Percentiles rank a stretch among this genome's conserved stretches.
Evolutionary conservation across 1,139 yeast species (phyloP).

Genomic region (Pneumocystis oryctolagi): DNA sequence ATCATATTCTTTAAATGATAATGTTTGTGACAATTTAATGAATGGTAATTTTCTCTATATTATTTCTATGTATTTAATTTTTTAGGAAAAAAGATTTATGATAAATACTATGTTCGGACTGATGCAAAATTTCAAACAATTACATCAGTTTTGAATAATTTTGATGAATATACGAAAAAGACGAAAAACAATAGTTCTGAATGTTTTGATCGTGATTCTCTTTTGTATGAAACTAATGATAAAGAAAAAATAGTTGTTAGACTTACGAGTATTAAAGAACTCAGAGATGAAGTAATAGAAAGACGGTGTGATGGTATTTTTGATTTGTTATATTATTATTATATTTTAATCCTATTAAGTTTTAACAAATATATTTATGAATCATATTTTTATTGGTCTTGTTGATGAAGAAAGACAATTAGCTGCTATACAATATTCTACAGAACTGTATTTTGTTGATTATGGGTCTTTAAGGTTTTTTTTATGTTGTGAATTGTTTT

Average conservation of each 20-base stretch:
- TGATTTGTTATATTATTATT: not conserved
- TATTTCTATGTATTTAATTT: not conserved
- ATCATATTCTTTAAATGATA: not conserved
- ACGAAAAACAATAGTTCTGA: not conserved
- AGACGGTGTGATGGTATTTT: not conserved
- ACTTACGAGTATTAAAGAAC: constrained; percentile 40
- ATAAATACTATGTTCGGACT: not conserved
- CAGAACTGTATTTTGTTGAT: constrained; percentile 62
- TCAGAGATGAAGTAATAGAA: not conserved
- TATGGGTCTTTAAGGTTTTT: constrained; percentile 42
- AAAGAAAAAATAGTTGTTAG: constrained; percentile 11
- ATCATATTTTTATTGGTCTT: constrained; percentile 65
- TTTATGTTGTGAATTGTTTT: not conserved
- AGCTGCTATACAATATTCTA: constrained; percentile 71
- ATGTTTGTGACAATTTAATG: not conserved
- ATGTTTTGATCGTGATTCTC: not conserved
- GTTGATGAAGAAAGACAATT: constrained; percentile 58
- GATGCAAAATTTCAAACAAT: not conserved
- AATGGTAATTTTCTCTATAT: not conserved
- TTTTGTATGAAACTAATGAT: constrained; percentile 6
- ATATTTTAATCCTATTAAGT: constrained; percentile 33
- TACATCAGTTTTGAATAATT: not conserved
- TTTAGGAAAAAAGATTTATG: not conserved
- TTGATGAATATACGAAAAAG: not conserved
- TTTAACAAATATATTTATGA: constrained; percentile 52